phyloP scores from a whole-genome alignment of 805 yeast genomes.

The Metschnikowia bowlesiae region DNA sequence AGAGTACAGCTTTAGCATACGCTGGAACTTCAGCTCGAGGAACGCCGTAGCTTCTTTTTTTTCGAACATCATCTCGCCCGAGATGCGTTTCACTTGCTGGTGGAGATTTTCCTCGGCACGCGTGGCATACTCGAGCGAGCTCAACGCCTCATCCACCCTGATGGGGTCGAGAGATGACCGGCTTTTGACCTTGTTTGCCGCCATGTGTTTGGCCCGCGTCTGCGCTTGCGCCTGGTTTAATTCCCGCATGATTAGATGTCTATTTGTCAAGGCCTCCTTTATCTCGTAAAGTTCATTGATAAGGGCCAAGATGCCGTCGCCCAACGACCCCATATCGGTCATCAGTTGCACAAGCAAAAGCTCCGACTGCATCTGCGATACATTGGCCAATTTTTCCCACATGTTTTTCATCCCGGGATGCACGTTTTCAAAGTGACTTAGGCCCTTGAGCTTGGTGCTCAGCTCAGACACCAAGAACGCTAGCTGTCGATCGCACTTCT shows the following conservation, averaged over 20 bases:
- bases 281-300: constrained; percentile 76
- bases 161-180: constrained; percentile 76
- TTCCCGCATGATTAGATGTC: constrained; percentile 91
- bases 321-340: constrained; percentile 67
- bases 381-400: constrained; percentile 76
- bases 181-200: constrained; percentile 67
- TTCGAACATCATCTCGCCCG: constrained; percentile 81
- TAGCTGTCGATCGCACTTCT: constrained; percentile 54
- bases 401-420: constrained; percentile 68
- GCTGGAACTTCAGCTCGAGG: constrained; percentile 53
- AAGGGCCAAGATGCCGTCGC: constrained; percentile 65
- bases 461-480: constrained; percentile 46
- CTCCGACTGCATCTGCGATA: constrained; percentile 69
- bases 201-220: constrained; percentile 64
- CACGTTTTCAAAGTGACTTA: constrained; percentile 41
- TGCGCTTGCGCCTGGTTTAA: constrained; percentile 70
- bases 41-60: constrained; percentile 53
- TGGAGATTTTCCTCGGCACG: constrained; percentile 70
- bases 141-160: constrained; percentile 85
- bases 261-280: constrained; percentile 88
- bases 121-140: constrained; percentile 73
- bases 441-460: constrained; percentile 35
- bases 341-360: constrained; percentile 67
- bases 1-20: constrained; percentile 54
- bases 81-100: constrained; percentile 74